Base-by-base conservation (phyloP, 2,329 filamentous ascomycete species). In the Pseudogymnoascus sp. region DNA sequence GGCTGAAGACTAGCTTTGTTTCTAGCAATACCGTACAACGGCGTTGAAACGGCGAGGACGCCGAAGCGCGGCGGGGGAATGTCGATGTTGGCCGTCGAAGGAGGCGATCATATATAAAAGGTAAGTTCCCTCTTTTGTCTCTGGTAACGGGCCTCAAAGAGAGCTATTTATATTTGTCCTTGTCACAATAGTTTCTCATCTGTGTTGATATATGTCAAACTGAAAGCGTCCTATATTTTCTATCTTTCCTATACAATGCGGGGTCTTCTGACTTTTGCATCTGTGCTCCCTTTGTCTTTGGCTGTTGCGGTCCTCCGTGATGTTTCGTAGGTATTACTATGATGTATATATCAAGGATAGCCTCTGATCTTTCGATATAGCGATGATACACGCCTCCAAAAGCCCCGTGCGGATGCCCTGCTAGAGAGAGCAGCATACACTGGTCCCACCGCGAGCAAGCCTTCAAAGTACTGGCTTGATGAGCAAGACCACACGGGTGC, bases 381-480 rank as follows among this genome's bases (percentile, higher is more conserved):
- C n/a, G 48, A 54, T 19, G 48, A 54, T 54, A 25, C 48, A 54
- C 25, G 8, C n/a, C 48, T 54, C 48, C 14, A 54, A 19, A 54
- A 54, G 10, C 48, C 25, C 48, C 45, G n/a, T 10, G 21, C 21
- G 1, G 25, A 31, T 54, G n/a, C 25, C 14, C 3, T 54, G 8
- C 2, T 54, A 31, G 23, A 31, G 48, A 54, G 25, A 31, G 48
- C 48, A 19, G 48, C 25, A 3, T 62, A 41, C 41, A 45, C 37
- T 2, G 61, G 61, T 13, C 61, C 61, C 8, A 45, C 11, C 10
- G 25, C 61, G 7, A 62, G 61, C 61, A 34, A 62, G 28, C 61
- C 61, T 34, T 45, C 37, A 21, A 60, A 39, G 1, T 62, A 45
- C 61, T 62, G 39, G 39, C 25, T 45, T 62, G 61, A 62, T 6